Conservation (phyloP, 2,329 filamentous ascomycete genomes). For the Calycina marina region DNA sequence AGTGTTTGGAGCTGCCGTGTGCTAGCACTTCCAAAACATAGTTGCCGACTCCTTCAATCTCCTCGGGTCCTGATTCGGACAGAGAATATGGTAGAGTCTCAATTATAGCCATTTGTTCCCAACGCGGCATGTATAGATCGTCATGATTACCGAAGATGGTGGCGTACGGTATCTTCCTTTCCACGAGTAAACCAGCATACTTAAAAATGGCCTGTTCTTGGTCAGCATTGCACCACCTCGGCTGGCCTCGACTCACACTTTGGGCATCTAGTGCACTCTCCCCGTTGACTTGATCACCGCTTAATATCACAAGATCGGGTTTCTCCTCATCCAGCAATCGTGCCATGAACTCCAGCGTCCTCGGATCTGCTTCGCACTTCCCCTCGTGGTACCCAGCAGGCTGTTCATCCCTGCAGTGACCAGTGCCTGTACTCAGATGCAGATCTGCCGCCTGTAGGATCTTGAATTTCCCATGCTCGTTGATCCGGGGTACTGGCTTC, state of each 20-base stretch:
- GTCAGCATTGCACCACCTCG: constrained; percentile 12
- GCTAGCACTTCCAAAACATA: constrained; percentile 86
- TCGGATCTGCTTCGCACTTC: constrained; percentile 78
- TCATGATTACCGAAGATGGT: constrained; percentile 97
- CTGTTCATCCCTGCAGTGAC: constrained; percentile 72
- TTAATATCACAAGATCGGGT: constrained; percentile 81
- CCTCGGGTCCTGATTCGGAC: constrained; percentile 66
- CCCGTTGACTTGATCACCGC: constrained; percentile 90
- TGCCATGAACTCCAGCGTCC: constrained; percentile 80
- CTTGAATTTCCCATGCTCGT: constrained; percentile 87
- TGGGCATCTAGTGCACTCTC: constrained; percentile 85
- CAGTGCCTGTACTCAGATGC: constrained; percentile 82
- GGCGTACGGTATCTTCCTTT: constrained; percentile 81
- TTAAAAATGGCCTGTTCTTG: constrained; percentile 68
- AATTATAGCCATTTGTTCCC: constrained; percentile 71
- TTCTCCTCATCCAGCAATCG: constrained; percentile 75
- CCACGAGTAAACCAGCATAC: constrained; percentile 68
- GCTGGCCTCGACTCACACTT: constrained; percentile 38
- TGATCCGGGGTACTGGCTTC: constrained; percentile 62
- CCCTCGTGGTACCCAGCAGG: constrained; percentile 58
- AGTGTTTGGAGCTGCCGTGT: constrained; percentile 65
- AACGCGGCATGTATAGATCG: constrained; percentile 71
- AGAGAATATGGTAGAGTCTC: constrained; percentile 81
- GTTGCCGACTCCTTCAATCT: constrained; percentile 84
- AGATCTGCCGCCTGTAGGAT: constrained; percentile 94